A percentile compares a stretch with the other conserved stretches of the same genome.
phyloP scores from a whole-genome alignment of 805 yeast species.

The Metschnikowia kunwiensis region DNA sequence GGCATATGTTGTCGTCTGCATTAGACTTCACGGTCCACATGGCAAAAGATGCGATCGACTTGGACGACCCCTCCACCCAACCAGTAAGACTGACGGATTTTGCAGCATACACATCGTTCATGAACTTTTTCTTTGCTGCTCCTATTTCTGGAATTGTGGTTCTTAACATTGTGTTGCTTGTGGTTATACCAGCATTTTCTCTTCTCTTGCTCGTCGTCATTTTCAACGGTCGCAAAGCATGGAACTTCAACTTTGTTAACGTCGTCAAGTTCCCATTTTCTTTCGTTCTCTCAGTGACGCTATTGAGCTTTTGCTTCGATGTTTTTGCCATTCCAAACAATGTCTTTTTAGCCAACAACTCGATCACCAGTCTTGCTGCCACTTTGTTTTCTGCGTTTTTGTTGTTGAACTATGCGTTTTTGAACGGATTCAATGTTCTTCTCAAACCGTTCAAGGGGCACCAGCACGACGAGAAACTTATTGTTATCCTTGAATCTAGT shows the following conservation, averaged over 20 bases:
- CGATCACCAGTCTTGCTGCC: conserved; percentile 31
- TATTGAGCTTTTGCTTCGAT: conserved; percentile 24
- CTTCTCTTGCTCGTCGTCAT: conserved; percentile 47
- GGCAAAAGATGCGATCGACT: conserved; percentile 29
- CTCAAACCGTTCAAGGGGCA: conserved; percentile 32
- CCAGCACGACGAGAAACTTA: conserved; percentile 52
- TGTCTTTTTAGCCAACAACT: conserved; percentile 40
- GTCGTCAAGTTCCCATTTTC: conserved; percentile 56
- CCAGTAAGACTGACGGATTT: conserved; percentile 25
- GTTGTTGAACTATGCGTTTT: conserved; percentile 52
- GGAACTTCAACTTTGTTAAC: conserved; percentile 43
- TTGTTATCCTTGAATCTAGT: conserved; percentile 53
- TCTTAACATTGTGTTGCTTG: conserved; percentile 52
- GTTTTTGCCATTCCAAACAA: conserved; percentile 22
- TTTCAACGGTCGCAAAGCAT: conserved; percentile 43
- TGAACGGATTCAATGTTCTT: conserved; percentile 43
- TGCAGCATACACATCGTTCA: conserved; percentile 65
- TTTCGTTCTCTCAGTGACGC: conserved; percentile 37
- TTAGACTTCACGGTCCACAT: conserved; percentile 55
- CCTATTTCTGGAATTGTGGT: conserved; percentile 49
- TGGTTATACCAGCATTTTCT: conserved; percentile 52
- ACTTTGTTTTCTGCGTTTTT: conserved; percentile 47
- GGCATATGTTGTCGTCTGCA: conserved; percentile 80
- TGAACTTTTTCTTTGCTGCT: conserved; percentile 56
- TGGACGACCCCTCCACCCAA: conserved; percentile 22